Evolutionary conservation across 768 basidiomycete species (phyloP), one percentile per base, ranked within the genome.

Genomic region (Mycena haematopus): DNA sequence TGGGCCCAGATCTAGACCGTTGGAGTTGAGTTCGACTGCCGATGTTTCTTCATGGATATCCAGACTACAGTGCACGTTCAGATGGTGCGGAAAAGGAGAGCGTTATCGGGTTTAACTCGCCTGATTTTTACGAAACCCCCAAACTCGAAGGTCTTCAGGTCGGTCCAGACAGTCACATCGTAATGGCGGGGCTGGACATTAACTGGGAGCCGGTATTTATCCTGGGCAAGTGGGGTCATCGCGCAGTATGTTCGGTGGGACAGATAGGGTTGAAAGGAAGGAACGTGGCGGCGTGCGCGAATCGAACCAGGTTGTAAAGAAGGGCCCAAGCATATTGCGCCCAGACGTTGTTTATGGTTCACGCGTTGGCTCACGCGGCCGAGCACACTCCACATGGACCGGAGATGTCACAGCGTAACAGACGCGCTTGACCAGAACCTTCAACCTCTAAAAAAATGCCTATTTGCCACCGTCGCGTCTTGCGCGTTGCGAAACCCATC

Each of bases 91-190:
- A 21, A 35, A 21, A 47, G 9, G 14, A 6, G 31, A 22, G 21
- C 29, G 17, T 35, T 22, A 7, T 31, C 21, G 45, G 31, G 24
- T 40, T 29, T 33, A 42, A 77, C 85, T 56, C 63, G 86, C 92
- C 84, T 80, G 70, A 92, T 85, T 66, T 86, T 86, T 52, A 89
- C 91, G 40, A 87, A 80, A 45, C 96, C 96, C 45, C 85, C 79
- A 73, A 95, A 99, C 11, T 77, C 83, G 62, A 87, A 81, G n/a
- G 81, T 81, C 58, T 89, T 82, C 55, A 98, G 85, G 76, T 98
- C 93, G 3, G 93, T 95, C 70, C 84, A 86, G 72, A 95, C 77
- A 49, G 86, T 86, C 52, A 95, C 71, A 67, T 92, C 89, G 74
- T 95, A 96, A 72, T 95, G 92, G 8, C 75, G 82, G 14, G 92